Percentiles rank a stretch among this genome's conserved stretches.
Evolutionary conservation across 352 stramenopile genomes (phyloP).

Genomic region (Phytopythium delawarense): DNA sequence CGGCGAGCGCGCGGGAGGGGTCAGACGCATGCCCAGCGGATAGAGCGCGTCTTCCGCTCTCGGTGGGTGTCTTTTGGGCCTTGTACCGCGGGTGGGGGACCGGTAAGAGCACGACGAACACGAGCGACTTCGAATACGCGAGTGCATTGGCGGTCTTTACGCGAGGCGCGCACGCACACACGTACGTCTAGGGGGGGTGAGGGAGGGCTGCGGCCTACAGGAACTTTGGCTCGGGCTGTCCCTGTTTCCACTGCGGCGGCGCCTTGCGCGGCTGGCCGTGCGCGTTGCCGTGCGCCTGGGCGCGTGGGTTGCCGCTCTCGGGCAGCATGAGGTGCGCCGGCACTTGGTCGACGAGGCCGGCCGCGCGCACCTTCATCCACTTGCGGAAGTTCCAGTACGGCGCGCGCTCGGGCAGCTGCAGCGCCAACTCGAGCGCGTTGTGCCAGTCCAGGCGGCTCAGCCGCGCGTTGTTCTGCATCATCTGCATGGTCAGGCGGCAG

Average conservation of each 20-base stretch:
- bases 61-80: too few species aligned
- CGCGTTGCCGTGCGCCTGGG: constrained; percentile 21
- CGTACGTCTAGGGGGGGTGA: too few species aligned
- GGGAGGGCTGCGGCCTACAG: constrained; percentile 1
- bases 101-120: too few species aligned
- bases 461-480: constrained; percentile 80
- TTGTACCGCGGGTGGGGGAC: too few species aligned
- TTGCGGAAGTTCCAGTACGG: constrained; percentile 88
- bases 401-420: constrained; percentile 59
- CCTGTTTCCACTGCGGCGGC: not conserved
- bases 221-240: constrained; percentile 5
- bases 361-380: constrained; percentile 75
- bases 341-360: constrained; percentile 46
- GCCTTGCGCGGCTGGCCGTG: constrained; percentile 9
- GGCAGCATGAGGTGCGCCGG: constrained; percentile 60
- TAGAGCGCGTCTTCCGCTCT: too few species aligned
- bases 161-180: too few species aligned
- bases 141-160: too few species aligned
- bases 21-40: too few species aligned
- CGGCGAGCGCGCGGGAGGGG: too few species aligned
- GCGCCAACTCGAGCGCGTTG: constrained; percentile 54
- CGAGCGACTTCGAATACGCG: too few species aligned
- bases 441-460: constrained; percentile 77
- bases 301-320: constrained; percentile 16
- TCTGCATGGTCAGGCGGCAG: constrained; percentile 76